Conservation (phyloP, 352 stramenopile genomes). For the Peronosclerospora sorghi region DNA sequence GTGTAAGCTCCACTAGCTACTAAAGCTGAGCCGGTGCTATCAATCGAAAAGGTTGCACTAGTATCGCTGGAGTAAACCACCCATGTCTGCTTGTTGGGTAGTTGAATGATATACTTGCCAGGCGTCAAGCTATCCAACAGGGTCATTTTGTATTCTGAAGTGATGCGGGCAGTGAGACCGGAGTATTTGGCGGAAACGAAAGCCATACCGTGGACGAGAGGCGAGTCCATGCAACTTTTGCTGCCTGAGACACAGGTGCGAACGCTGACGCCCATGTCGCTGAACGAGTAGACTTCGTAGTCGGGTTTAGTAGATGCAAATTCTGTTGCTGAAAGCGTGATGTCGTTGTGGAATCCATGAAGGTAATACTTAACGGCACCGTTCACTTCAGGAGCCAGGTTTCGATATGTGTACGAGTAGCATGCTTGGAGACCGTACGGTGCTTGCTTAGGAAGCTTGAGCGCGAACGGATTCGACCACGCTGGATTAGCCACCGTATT, state of each 20-base stretch:
- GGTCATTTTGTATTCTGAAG: slow-evolving; percentile 38
- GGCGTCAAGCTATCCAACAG: slow-evolving; percentile 25
- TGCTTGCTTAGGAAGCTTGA: slow-evolving; percentile 42
- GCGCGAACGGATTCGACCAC: slow-evolving; percentile 66
- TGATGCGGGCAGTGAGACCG: slow-evolving; percentile 37
- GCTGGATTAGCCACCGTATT: slow-evolving; percentile 39
- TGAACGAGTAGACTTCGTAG: slow-evolving; percentile 65
- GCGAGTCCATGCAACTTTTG: slow-evolving; percentile 40
- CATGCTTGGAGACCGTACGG: slow-evolving; percentile 49
- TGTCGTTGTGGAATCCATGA: slow-evolving; percentile 56
- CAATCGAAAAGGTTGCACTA: slow-evolving; percentile 31
- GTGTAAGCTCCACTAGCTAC: slow-evolving; percentile 32
- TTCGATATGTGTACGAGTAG: slow-evolving; percentile 60
- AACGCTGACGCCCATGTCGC: slow-evolving; percentile 47
- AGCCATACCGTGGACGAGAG: slow-evolving; percentile 63
- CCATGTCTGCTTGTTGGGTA: slow-evolving; percentile 66
- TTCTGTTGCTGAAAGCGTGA: slow-evolving; percentile 58
- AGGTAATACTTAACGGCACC: slow-evolving; percentile 55
- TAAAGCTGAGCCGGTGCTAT: slow-evolving; percentile 27
- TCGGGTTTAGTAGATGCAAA: slow-evolving; percentile 36
- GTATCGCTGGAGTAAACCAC: slow-evolving; percentile 48
- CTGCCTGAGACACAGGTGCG: slow-evolving; percentile 29
- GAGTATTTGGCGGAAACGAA: slow-evolving; percentile 61
- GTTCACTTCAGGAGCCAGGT: slow-evolving; percentile 32
- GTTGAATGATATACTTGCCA: slow-evolving; percentile 47